Evolutionary conservation across 441 rosid genomes (phyloP), one percentile per base, ranked within the genome.

Genomic region (Brassica balearica): DNA sequence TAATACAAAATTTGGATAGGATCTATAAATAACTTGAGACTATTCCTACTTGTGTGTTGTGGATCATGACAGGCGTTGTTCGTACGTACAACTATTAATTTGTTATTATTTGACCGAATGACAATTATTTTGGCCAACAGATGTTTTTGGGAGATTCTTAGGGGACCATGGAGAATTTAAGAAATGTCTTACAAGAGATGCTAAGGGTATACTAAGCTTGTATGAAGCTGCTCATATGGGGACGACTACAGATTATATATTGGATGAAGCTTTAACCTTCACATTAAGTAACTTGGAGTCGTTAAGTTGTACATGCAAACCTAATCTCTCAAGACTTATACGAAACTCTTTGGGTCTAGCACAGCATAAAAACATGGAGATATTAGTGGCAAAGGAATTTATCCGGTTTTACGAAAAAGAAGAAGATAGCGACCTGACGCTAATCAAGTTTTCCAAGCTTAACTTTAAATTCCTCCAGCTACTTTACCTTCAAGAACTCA

Each of bases 271-370:
- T 3, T 34, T 71, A 10, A 38, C 11, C 25, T 71, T 71, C 53
- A 6, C 66, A 34, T 10, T 4, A 1, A 32, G 25, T 32, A 11
- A 71, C 65, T 71, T 71, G 36, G 32, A 71, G 20, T 29, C 51
- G 11, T 12, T 71, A n/a, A 23, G 9, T 15, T 38, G 7, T 12
- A 32, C 74, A 5, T 34, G 55, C 29, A 46, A 3, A 14, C 80
- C 65, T 15, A 11, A 59, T 22, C 73, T 83, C 8, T 25, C 34
- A 36, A 69, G 64, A 3, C 76, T 64, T 5, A 81, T 83, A 56
- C 23, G 4, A 9, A 41, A 41, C 14, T 74, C 87, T 58, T 27
- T 86, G 4, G 58, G 46, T 14, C 65, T 69, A 17, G 73, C 85
- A 0, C 75, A 74, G 7, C 85, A 23, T 46, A 64, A 46, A 9